phyloP scores from a whole-genome alignment of 805 yeast genomes.

The Pichia nakasei region DNA sequence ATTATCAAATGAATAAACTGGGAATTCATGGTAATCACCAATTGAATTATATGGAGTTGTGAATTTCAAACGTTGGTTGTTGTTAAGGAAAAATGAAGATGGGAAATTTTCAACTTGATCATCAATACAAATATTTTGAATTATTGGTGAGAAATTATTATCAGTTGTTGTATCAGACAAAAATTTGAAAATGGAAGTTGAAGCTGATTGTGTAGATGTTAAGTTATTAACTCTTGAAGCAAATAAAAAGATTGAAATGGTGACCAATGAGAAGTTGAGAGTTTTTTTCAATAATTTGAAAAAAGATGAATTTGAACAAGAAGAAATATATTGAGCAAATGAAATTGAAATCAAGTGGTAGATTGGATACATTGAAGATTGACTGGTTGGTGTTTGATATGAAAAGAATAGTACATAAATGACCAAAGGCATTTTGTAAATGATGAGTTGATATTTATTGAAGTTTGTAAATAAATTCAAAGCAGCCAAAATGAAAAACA shows the following conservation, averaged over 20 bases:
- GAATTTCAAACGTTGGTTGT: slow-evolving; percentile 54
- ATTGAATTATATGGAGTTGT: too few relatives aligned
- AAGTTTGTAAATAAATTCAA: slow-evolving; percentile 26
- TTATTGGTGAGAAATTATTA: slow-evolving; percentile 6
- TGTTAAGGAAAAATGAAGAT: slow-evolving; percentile 71
- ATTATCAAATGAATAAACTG: slow-evolving; percentile 12
- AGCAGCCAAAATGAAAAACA: slow-evolving; percentile 35
- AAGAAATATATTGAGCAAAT: slow-evolving; percentile 39
- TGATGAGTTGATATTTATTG: slow-evolving; percentile 12
- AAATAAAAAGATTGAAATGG: background rate
- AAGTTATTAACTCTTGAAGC: slow-evolving; percentile 34
- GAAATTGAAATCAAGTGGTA: slow-evolving; percentile 61
- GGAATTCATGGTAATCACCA: too few relatives aligned
- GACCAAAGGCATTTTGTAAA: slow-evolving; percentile 26
- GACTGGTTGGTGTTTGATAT: slow-evolving; percentile 36
- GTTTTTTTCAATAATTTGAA: slow-evolving; percentile 3
- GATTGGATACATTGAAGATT: slow-evolving; percentile 35
- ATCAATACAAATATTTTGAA: slow-evolving; percentile 71
- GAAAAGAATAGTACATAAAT: slow-evolving; percentile 64
- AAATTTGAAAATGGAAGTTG: slow-evolving; percentile 48
- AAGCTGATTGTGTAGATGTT: slow-evolving; percentile 62
- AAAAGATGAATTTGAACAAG: background rate
- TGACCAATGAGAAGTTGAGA: slow-evolving; percentile 2
- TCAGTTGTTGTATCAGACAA: slow-evolving; percentile 24
- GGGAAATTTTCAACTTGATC: slow-evolving; percentile 95